Conservation (phyloP, 805 yeast species). For the Saturnispora bothae region DNA sequence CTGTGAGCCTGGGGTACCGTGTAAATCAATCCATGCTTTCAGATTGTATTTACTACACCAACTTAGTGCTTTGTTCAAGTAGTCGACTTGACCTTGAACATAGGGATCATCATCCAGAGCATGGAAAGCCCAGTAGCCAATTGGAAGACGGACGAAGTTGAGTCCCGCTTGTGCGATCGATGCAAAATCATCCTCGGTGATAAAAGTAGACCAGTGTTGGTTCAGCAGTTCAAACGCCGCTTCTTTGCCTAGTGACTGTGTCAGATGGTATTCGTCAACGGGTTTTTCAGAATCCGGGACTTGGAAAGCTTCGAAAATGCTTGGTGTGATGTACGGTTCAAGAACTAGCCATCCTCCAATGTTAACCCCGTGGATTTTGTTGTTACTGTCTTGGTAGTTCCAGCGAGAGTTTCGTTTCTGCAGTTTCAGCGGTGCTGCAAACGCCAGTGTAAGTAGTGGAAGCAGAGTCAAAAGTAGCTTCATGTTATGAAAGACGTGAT, state of each 20-base stretch:
- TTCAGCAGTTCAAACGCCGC: conserved; percentile 42
- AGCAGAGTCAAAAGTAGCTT: not conserved
- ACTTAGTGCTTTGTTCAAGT: conserved; percentile 50
- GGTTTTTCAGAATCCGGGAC: conserved; percentile 40
- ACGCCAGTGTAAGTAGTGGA: conserved; percentile 4
- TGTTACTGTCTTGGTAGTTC: conserved; percentile 23
- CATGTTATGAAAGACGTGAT: too few species aligned
- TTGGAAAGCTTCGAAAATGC: conserved; percentile 48
- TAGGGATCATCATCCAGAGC: conserved; percentile 45
- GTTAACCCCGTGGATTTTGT: conserved; percentile 54
- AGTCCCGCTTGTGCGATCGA: conserved; percentile 53
- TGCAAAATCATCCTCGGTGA: conserved; percentile 60
- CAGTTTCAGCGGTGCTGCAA: conserved; percentile 20
- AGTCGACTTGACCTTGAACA: conserved; percentile 53
- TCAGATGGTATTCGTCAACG: conserved; percentile 72
- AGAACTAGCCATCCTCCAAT: conserved; percentile 87
- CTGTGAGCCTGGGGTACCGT: conserved; percentile 78
- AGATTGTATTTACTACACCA: conserved; percentile 57
- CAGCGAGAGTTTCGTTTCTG: conserved; percentile 24
- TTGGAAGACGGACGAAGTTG: conserved; percentile 65
- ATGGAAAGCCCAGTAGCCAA: conserved; percentile 75
- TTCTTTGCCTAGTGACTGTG: conserved; percentile 49
- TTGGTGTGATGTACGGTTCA: conserved; percentile 81
- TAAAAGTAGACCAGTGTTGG: conserved; percentile 72
- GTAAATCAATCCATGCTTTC: conserved; percentile 67